Conservation (phyloP, 441 rosid species). For the Daphne laureola region DNA sequence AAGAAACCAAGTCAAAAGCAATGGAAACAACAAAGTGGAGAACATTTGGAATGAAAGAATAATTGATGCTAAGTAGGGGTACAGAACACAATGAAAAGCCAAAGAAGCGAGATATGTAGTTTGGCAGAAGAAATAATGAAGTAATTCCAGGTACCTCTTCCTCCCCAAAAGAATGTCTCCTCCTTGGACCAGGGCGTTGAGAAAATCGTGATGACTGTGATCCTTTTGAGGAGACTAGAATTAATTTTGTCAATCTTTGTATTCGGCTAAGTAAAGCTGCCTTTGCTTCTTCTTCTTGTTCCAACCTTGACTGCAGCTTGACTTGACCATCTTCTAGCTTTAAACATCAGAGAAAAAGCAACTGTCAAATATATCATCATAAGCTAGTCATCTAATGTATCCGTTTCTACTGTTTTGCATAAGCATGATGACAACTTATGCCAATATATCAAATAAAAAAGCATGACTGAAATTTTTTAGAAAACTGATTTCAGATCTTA, state of each 20-base stretch:
- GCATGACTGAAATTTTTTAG: background rate
- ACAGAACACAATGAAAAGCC: background rate
- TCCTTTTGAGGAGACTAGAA: slow-evolving; percentile 85
- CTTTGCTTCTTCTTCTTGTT: slow-evolving; percentile 97
- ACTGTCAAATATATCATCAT: slow-evolving; percentile 14
- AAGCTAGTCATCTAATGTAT: slow-evolving; percentile 2
- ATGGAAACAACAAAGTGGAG: slow-evolving; percentile 6
- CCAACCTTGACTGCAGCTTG: slow-evolving; percentile 86
- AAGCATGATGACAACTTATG: slow-evolving; percentile 4
- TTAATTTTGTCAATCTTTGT: slow-evolving; percentile 87
- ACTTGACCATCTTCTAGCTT: slow-evolving; percentile 99
- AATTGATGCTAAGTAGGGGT: background rate
- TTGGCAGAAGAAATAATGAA: slow-evolving; percentile 5
- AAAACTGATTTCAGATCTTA: background rate
- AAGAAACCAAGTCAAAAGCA: slow-evolving; percentile 25
- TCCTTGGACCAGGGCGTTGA: slow-evolving; percentile 63
- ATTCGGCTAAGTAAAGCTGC: slow-evolving; percentile 94
- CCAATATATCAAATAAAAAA: background rate
- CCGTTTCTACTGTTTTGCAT: slow-evolving; percentile 9
- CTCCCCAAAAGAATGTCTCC: slow-evolving; percentile 99
- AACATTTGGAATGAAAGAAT: slow-evolving; percentile 8
- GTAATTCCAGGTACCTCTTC: slow-evolving; percentile 66
- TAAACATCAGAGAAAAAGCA: slow-evolving; percentile 24
- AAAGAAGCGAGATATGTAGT: slow-evolving; percentile 2
- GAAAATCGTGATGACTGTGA: slow-evolving; percentile 72